Conservation (phyloP, 208 protist genomes). For the Herpetomonas tarakana region DNA sequence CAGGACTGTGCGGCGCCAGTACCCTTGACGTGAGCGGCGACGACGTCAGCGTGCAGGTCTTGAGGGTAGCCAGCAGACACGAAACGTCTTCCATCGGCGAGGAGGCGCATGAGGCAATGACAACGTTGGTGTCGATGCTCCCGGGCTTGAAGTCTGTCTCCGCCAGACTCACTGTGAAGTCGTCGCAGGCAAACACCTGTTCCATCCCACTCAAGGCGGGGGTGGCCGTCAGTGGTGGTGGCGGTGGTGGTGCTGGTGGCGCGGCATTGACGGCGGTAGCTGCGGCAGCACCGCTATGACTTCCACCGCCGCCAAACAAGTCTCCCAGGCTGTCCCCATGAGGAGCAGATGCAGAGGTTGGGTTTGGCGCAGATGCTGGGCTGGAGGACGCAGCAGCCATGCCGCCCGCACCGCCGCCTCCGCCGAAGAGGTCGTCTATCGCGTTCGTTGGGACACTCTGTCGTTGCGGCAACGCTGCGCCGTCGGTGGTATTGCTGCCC, state of each 20-base stretch:
- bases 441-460: conserved; percentile 7
- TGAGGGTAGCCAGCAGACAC: conserved; percentile 72
- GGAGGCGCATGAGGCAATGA: conserved; percentile 30
- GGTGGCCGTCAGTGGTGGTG: not conserved
- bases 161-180: conserved; percentile 44
- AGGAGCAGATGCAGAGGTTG: too few species aligned
- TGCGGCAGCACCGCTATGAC: not conserved
- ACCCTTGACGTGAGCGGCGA: conserved; percentile 36
- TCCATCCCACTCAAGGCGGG: conserved; percentile 9
- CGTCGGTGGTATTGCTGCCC: conserved; percentile 13
- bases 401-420: not conserved
- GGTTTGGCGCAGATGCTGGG: too few species aligned
- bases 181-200: conserved; percentile 44
- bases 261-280: not conserved
- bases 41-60: conserved; percentile 53
- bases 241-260: not conserved
- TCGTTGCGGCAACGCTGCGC: not conserved
- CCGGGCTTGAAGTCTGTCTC: conserved; percentile 15
- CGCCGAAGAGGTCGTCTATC: conserved; percentile 27
- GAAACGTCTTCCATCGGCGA: conserved; percentile 40
- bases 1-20: conserved; percentile 26
- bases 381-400: not conserved
- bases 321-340: not conserved
- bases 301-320: not conserved
- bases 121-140: conserved; percentile 28